Percentiles rank a stretch among this genome's conserved stretches.
Conservation (phyloP, 768 basidiomycete species). For the Cyathus striatus region DNA sequence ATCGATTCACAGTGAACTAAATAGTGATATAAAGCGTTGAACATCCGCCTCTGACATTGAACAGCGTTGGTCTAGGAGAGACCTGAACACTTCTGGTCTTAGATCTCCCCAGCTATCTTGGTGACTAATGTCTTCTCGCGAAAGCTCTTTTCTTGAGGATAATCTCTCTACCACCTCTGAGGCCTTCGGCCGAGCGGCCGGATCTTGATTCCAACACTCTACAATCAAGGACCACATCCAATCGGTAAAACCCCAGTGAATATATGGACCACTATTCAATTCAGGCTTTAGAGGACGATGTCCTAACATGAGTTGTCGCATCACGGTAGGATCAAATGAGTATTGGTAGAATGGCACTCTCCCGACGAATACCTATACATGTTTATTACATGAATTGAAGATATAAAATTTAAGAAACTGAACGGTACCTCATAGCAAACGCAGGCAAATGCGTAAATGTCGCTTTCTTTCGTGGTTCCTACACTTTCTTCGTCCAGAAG, state of each 20-base stretch:
- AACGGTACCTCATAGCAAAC: constrained; percentile 2
- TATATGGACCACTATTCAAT: background rate
- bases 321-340: constrained; percentile 12
- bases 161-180: too few relatives aligned
- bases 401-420: background rate
- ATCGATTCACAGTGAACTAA: too few relatives aligned
- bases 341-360: constrained; percentile 15
- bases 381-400: background rate
- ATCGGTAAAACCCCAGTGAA: background rate
- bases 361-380: constrained; percentile 12
- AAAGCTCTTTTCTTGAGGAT: too few relatives aligned
- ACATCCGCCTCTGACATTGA: too few relatives aligned
- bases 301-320: constrained; percentile 10
- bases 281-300: constrained; percentile 4
- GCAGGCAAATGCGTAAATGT: constrained; percentile 1
- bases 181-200: too few relatives aligned
- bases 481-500: background rate
- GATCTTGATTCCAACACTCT: background rate
- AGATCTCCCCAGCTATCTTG: too few relatives aligned
- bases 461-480: background rate
- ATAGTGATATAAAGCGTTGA: too few relatives aligned
- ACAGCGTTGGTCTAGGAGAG: too few relatives aligned
- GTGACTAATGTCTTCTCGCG: too few relatives aligned
- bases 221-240: background rate
- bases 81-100: too few relatives aligned